Base-by-base conservation (phyloP, 129 eudicot genomes). In the Pulicaria dysenterica region DNA sequence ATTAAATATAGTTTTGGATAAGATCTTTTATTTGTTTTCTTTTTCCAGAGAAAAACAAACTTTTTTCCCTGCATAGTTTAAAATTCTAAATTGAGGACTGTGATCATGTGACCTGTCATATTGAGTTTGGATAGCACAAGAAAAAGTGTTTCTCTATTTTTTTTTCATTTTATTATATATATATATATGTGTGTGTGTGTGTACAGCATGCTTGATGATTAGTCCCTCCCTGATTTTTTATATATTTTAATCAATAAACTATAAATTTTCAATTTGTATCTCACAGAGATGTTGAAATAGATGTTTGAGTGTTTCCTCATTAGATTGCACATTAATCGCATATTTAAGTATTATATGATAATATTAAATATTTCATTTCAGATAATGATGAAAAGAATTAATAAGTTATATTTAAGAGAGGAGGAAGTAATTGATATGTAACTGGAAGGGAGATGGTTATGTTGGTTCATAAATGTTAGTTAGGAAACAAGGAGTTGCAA, bases 101-200 rank as follows among this genome's bases (percentile, higher is more conserved):
- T 76, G 38, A 57, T 67, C 61, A 76, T 76, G 80, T 76, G 75
- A 76, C 57, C 55, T 68, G 81, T 47, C 81, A 68, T 10, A 54
- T 76, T 76, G 31, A 67, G 41, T 66, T 57, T 76, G 69, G 73
- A 56, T 43, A 16, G 37, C 73, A 58, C 7, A 74, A 15, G 59
- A 42, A 13, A 17, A 17, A 57, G 57, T 66, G 5, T 75, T 56
- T 50, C 11, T 3, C 36, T 55, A 43, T 3, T 19, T 16, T 40
- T 40, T 39, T 39, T 13, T 5, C 8, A n/a, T n/a, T 13, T 24
- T 24, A 24, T 24, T 42, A 42, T 43, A 3, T 46, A 8, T 46
- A 7, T 6, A 45, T 44, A 5, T 2, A 5, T 44, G 8, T 2
- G 49, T 9, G 49, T 45, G 49, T 46, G 50, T 2, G 2, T 24